Conservation (phyloP, 495 filamentous ascomycete species). For the Neurospora intermedia region DNA sequence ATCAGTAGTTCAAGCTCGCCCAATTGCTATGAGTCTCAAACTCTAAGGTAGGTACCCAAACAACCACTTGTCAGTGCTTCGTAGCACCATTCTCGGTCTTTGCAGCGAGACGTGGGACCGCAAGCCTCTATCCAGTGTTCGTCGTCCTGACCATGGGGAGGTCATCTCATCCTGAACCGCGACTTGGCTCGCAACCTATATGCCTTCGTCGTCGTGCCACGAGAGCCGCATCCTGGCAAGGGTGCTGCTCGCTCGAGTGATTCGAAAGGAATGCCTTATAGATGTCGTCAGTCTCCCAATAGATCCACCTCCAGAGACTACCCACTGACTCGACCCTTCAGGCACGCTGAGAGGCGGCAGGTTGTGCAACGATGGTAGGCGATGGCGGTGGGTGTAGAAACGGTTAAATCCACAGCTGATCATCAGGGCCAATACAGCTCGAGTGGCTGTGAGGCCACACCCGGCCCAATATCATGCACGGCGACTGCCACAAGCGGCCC, state of each 20-base stretch:
- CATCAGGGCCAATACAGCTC: not conserved
- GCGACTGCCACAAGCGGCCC: too few species aligned
- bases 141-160: not conserved
- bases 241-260: not conserved
- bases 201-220: not conserved
- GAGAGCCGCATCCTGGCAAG: not conserved
- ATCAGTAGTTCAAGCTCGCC: not conserved
- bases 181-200: not conserved
- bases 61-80: not conserved
- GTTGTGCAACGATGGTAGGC: too few species aligned
- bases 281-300: too few species aligned
- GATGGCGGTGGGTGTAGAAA: not conserved
- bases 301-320: not conserved
- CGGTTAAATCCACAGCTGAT: not conserved
- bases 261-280: not conserved
- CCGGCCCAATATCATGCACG: too few species aligned
- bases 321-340: too few species aligned
- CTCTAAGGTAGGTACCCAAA: not conserved
- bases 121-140: not conserved
- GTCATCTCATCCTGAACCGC: too few species aligned
- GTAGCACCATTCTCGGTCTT: not conserved
- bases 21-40: not conserved
- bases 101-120: not conserved
- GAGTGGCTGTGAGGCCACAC: too few species aligned
- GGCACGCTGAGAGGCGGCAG: too few species aligned